Conservation (phyloP, 164 flowering plant genomes). For the Umbilicus rupestris region DNA sequence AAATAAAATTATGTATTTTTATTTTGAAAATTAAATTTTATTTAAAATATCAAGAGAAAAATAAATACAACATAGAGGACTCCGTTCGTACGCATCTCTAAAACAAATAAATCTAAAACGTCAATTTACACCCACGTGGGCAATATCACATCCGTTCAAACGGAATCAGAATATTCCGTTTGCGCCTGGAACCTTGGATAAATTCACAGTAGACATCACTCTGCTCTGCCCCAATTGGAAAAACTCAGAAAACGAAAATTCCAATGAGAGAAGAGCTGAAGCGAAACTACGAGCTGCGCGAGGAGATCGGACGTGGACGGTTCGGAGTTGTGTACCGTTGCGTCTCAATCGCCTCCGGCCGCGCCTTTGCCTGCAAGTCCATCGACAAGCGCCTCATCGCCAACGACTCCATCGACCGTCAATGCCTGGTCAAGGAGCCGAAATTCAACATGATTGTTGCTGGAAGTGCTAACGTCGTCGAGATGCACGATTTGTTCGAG, state of each 20-base stretch:
- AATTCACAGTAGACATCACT: background rate
- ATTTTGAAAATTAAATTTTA: no score
- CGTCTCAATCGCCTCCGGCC: background rate
- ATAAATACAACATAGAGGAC: no score
- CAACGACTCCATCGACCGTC: slow-evolving; percentile 41
- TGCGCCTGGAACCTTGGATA: background rate
- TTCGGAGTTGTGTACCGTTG: slow-evolving; percentile 13
- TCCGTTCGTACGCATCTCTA: no score
- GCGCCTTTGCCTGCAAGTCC: slow-evolving; percentile 10
- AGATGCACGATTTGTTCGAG: slow-evolving; percentile 34
- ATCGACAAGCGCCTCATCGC: slow-evolving; percentile 8
- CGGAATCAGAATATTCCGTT: background rate
- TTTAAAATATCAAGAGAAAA: no score
- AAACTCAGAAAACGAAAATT: background rate
- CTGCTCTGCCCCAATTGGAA: background rate
- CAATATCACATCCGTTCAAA: background rate
- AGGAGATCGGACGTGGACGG: slow-evolving; percentile 12
- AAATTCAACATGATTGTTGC: slow-evolving; percentile 41
- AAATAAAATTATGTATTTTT: no score
- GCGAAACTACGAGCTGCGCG: slow-evolving; percentile 4
- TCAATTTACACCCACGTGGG: background rate
- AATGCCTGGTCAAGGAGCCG: slow-evolving; percentile 54
- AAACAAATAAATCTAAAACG: background rate
- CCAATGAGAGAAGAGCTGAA: slow-evolving; percentile 6
- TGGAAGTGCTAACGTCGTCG: slow-evolving; percentile 35